Conservation (phyloP, 2,329 filamentous ascomycete species). For the Plenodomus lindquistii region DNA sequence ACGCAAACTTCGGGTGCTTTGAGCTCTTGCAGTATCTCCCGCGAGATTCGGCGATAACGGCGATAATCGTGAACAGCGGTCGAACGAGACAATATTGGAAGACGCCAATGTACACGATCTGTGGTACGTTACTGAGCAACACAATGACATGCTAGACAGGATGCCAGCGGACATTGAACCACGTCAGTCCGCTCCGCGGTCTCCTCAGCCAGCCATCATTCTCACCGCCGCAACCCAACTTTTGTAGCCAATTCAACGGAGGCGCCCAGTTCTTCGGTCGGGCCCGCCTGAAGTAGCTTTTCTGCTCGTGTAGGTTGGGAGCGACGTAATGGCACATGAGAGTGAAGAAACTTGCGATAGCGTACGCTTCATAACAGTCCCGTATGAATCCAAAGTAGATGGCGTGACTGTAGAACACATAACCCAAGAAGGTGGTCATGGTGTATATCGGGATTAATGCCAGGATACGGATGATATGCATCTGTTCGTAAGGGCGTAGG, state of each 20-base stretch:
- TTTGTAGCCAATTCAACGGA: slow-evolving; percentile 71
- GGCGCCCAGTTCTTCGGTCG: slow-evolving; percentile 73
- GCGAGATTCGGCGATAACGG: slow-evolving; percentile 71
- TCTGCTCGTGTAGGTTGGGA: slow-evolving; percentile 76
- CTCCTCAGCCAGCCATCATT: slow-evolving; percentile 68
- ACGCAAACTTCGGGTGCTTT: slow-evolving; percentile 75
- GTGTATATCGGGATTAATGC: slow-evolving; percentile 87
- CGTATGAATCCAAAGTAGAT: slow-evolving; percentile 81
- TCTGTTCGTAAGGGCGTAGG: slow-evolving; percentile 62
- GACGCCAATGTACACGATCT: slow-evolving; percentile 76
- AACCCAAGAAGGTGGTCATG: slow-evolving; percentile 72
- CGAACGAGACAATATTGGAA: slow-evolving; percentile 87
- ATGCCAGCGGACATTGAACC: slow-evolving; percentile 71
- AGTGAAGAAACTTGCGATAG: slow-evolving; percentile 84
- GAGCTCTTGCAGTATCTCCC: slow-evolving; percentile 78
- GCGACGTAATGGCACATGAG: slow-evolving; percentile 80
- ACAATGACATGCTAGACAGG: slow-evolving; percentile 5
- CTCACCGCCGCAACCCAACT: slow-evolving; percentile 69
- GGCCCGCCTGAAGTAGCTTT: slow-evolving; percentile 75
- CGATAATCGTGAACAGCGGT: slow-evolving; percentile 76
- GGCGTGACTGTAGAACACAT: slow-evolving; percentile 74
- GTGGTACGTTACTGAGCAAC: slow-evolving; percentile 9
- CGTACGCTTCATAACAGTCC: slow-evolving; percentile 88
- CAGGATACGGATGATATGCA: slow-evolving; percentile 80
- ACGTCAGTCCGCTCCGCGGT: slow-evolving; percentile 80